Percentiles rank a stretch among this genome's conserved stretches.
phyloP scores from a whole-genome alignment of 768 basidiomycete species.

The Myochromella boudieri region DNA sequence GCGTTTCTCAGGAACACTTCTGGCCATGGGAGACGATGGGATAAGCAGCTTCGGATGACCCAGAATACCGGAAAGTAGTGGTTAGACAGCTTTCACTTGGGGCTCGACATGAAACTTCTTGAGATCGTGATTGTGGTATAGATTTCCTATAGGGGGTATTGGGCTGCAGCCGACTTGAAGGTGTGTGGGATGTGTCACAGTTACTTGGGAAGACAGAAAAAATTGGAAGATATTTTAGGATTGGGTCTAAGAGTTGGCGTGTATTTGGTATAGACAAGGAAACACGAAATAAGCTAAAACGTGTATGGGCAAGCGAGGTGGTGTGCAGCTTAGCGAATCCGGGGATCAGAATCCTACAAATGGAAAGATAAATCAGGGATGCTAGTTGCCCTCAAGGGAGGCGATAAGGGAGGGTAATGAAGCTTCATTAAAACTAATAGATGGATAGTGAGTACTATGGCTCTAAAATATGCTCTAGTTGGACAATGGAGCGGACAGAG shows the following conservation, averaged over 20 bases:
- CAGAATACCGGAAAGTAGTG: background rate
- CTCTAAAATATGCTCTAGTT: too few relatives aligned
- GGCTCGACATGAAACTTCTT: background rate
- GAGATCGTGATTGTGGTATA: slow-evolving; percentile 7
- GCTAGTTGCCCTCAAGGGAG: too few relatives aligned
- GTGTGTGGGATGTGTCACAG: background rate
- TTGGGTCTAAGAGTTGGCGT: slow-evolving; percentile 1
- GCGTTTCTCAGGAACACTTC: slow-evolving; percentile 1
- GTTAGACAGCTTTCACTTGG: background rate
- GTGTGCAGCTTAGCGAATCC: too few relatives aligned
- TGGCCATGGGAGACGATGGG: background rate
- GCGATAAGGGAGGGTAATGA: too few relatives aligned
- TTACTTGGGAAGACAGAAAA: background rate
- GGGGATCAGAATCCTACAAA: slow-evolving; percentile 2
- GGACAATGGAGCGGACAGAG: background rate
- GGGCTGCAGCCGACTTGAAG: background rate
- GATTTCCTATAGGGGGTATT: slow-evolving; percentile 4
- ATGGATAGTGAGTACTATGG: too few relatives aligned
- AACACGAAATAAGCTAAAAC: background rate
- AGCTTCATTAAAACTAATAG: too few relatives aligned
- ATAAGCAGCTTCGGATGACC: background rate
- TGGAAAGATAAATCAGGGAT: background rate
- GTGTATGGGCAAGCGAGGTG: background rate
- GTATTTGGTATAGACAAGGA: background rate
- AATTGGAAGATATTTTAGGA: background rate